Base-by-base conservation (phyloP, 768 basidiomycete genomes). In the Agaricus blazei region DNA sequence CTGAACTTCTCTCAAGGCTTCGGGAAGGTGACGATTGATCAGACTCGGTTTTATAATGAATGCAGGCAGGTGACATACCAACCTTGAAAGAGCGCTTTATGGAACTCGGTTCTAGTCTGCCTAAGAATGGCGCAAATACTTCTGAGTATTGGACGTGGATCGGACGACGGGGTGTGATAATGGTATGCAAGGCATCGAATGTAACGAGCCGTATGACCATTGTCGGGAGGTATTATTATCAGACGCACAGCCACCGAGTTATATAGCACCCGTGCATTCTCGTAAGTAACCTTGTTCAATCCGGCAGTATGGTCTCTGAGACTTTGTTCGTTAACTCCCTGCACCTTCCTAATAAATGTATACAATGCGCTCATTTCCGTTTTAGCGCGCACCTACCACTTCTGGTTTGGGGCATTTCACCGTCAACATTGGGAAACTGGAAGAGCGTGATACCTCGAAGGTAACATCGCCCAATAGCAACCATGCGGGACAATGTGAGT, bases 101-200 rank as follows among this genome's bases (percentile, higher is more conserved):
- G 9, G 69, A 66, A 29, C 68, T 67, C 12, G 84, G 83, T 38
- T 78, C 72, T 12, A 90, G 73, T 1, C 64, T 56, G n/a, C 87
- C 89, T 1, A 91, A 69, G 64, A 79, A 84, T 0, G 87, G 86
- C 27, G 77, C 73, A 54, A 93, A 89, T 2, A 76, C 77, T 58
- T 82, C 77, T 0, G 85, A 76, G 64, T 88, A 84, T 60, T 79
- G 88, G 28, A 80, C 74, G 57, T 87, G 75, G 45, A 93, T 77
- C 3, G 90, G 87, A 34, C 68, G 68, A 5, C 87, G 81, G 19
- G 88, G 89, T 2, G 77, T 76, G 14, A 93, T 73, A 4, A 90
- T 73, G n/a, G 90, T 93, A 62, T 86, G 82, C 26, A 91, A 70
- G 1, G 82, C 83, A 62, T 93, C 90, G 60, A 93, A 91, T n/a